Evolutionary conservation across 2,329 filamentous ascomycete species (phyloP).

Genomic region (Xylariaceae sp.): DNA sequence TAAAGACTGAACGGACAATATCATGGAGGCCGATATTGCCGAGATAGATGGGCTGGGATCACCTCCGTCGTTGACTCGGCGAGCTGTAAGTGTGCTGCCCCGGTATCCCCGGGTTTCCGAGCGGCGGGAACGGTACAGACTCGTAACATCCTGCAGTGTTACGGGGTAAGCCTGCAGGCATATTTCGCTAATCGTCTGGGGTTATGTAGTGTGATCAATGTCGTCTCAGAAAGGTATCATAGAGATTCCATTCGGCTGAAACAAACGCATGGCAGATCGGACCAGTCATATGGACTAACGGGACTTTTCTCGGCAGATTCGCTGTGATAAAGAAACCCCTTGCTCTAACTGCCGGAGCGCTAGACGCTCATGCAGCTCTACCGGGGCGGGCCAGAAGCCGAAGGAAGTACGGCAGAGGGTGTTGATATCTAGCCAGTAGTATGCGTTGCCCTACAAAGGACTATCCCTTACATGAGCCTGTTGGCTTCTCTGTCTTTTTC

Average conservation of each 20-base stretch:
- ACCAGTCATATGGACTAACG: background rate
- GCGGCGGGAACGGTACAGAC: background rate
- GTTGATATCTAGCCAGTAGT: constrained; percentile 61
- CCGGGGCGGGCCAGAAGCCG: constrained; percentile 51
- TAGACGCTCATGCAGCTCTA: constrained; percentile 53
- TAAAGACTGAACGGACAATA: too few relatives aligned
- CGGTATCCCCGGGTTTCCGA: constrained; percentile 34
- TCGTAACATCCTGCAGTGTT: background rate
- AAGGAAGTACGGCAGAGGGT: constrained; percentile 56
- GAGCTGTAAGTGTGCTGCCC: constrained; percentile 35
- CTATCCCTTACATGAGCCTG: too few relatives aligned
- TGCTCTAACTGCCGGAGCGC: constrained; percentile 58
- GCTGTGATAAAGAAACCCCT: constrained; percentile 57
- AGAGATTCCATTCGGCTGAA: background rate
- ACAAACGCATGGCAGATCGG: background rate
- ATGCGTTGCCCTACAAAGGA: constrained; percentile 27
- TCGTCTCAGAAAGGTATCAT: constrained; percentile 35
- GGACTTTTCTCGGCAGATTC: constrained; percentile 43
- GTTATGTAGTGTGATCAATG: constrained; percentile 39
- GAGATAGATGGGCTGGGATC: constrained; percentile 32
- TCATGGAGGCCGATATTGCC: constrained; percentile 35
- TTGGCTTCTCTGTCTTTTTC: background rate
- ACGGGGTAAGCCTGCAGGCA: background rate
- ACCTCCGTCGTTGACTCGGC: constrained; percentile 35
- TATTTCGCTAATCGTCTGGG: constrained; percentile 36